Evolutionary conservation across 208 protist species (phyloP), one percentile per base, ranked within the genome.

Genomic region (Trypanosomatidae sp.): DNA sequence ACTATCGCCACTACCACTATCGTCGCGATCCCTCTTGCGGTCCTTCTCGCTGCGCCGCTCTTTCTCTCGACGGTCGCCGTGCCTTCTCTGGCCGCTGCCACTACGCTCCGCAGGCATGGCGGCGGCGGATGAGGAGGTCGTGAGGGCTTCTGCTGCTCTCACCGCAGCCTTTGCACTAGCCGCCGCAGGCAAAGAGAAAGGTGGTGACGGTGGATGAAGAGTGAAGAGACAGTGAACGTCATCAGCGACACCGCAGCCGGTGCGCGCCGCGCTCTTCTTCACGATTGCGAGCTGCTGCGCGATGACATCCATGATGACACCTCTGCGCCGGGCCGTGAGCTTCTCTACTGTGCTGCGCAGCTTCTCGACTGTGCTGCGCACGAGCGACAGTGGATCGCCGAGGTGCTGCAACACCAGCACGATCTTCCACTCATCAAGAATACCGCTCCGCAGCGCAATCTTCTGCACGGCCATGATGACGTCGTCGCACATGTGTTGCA

Each of bases 401-500:
- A 77, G 56, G 52, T 83, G 81, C 58, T 73, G 50, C 33, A 80
- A 56, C n/a, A 86, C 30, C 60, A 76, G n/a, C 39, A 73, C 76
- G 1, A 81, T 75, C 66, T 77, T 80, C 82, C 76, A 83, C 66
- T 89, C 87, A 12, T 77, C 76, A 28, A 89, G 80, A 17, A 46
- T 22, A 22, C 77, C 71, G 66, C 52, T 56, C n/a, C 76, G 68
- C 22, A 46, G 39, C 28, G 78, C 58, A 33, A 83, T 76, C 25
- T 77, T 71, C 58, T 74, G 68, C 3, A 86, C 46, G 19, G 75
- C 71, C 30, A 75, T 77, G 19, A 77, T 65, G 15, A 75, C 75
- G 47, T 91, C 87, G n/a, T 73, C 71, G 36, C 84, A 67, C 59
- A 77, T 66, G 77, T 80, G 64, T 25, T 77, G 83, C 36, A 88